A percentile compares a stretch with the other conserved stretches of the same genome.
Conservation (phyloP, 2,329 filamentous ascomycete species). For the Aspergillus latus region DNA sequence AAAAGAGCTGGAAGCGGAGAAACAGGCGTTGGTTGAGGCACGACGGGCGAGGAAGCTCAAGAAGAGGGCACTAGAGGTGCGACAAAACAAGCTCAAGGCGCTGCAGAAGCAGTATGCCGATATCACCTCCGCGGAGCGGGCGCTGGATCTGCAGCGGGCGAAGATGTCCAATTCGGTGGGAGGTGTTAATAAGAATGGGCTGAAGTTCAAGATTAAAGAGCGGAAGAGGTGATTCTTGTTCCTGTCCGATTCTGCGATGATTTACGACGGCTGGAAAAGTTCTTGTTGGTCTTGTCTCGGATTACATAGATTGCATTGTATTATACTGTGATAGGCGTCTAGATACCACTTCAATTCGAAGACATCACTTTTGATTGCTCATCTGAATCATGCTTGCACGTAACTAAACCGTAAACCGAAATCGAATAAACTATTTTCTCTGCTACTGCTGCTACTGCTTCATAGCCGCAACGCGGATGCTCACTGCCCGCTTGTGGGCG, state of each 20-base stretch:
- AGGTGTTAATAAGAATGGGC: conserved; percentile 62
- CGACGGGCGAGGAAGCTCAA: conserved; percentile 48
- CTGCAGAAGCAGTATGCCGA: conserved; percentile 56
- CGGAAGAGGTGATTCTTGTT: conserved; percentile 47
- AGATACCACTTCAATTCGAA: conserved; percentile 23
- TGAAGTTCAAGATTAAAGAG: conserved; percentile 65
- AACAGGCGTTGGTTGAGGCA: conserved; percentile 38
- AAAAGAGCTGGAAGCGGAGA: conserved; percentile 46
- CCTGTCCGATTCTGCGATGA: conserved; percentile 9
- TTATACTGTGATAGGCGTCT: conserved; percentile 14
- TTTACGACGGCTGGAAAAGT: conserved; percentile 24
- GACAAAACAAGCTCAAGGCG: conserved; percentile 51
- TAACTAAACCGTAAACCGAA: conserved; percentile 12
- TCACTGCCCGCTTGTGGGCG: conserved; percentile 77
- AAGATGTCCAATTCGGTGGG: conserved; percentile 62
- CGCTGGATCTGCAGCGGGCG: conserved; percentile 59
- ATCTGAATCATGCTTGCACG: conserved; percentile 12
- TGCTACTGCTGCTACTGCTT: conserved; percentile 23
- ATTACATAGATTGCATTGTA: conserved; percentile 10
- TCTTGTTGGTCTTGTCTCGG: conserved; percentile 1
- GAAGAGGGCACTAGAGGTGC: conserved; percentile 50
- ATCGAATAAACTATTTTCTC: background rate
- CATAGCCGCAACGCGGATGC: conserved; percentile 58
- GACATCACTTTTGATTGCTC: conserved; percentile 16
- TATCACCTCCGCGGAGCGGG: conserved; percentile 55